Evolutionary conservation across 176 grass and related monocot species (phyloP), one percentile per base, ranked within the genome.

Genomic region (Echinochloa phyllopogon): DNA sequence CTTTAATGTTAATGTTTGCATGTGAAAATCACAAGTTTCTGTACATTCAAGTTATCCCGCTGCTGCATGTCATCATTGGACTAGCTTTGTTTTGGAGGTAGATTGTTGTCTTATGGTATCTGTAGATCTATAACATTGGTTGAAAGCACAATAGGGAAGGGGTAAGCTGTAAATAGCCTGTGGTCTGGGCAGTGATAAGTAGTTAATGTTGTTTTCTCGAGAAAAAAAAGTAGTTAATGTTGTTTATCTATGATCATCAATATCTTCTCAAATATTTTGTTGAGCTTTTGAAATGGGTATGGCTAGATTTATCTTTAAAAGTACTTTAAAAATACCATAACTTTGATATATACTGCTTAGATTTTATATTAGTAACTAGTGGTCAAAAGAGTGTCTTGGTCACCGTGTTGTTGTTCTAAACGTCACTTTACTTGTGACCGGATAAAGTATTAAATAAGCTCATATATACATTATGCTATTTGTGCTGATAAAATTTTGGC

Each of bases 201-300:
- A 56, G 14, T 38, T 76, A n/a, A 57, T 76, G 16, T 76, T 57
- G 16, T n/a, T n/a, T n/a, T n/a, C n/a, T n/a, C n/a, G n/a, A n/a
- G n/a, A n/a, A n/a, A n/a, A n/a, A 40, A 41, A 1, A 57, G 29
- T 33, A 33, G 29, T 33, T 33, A 33, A 33, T 33, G 29, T 44
- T 48, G 50, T 52, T 52, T 52, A 52, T 17, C 6, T 44, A 8
- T 44, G 42, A 44, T 44, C 42, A 44, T 44, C 8, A 44, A 44
- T 44, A 9, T 9, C 42, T 44, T 44, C 8, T 44, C 42, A 44
- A 44, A 44, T 44, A 44, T 44, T 44, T 44, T 44, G 6, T 52
- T 18, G 50, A 18, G 6, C 50, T 52, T 52, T 52, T 15, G 15
- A 52, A 52, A 52, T 39, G 14, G 33, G 36, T 40, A 66, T 8